Percentiles rank a stretch among this genome's conserved stretches.
Evolutionary conservation across 306 rosid species (phyloP).

Genomic region (Pyrus communis): DNA sequence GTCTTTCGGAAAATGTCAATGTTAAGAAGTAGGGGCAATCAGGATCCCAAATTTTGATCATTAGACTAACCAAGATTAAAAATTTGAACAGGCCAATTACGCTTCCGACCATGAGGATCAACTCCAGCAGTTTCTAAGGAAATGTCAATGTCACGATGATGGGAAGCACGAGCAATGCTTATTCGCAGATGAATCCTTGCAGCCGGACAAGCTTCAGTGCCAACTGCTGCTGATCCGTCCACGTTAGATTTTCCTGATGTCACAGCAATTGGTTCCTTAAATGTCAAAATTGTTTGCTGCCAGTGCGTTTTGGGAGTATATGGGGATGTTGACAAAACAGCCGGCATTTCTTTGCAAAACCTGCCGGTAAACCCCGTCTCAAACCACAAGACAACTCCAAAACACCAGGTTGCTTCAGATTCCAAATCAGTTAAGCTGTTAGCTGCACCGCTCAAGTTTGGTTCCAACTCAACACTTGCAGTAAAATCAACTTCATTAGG

Average conservation of each 20-base stretch:
- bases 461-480: constrained; percentile 60
- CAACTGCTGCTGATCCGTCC: constrained; percentile 36
- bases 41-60: neutral
- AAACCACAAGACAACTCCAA: constrained; percentile 85
- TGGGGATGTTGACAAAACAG: constrained; percentile 78
- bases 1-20: constrained; percentile 77
- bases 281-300: constrained; percentile 85
- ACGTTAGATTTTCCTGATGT: constrained; percentile 22
- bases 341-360: constrained; percentile 68
- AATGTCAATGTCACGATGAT: constrained; percentile 89
- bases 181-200: constrained; percentile 53
- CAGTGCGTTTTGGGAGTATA: constrained; percentile 65
- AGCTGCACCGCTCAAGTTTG: constrained; percentile 23
- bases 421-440: constrained; percentile 11
- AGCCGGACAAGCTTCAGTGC: constrained; percentile 58
- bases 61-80: constrained; percentile 39
- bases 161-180: constrained; percentile 73
- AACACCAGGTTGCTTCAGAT: constrained; percentile 46
- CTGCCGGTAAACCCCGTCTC: constrained; percentile 85
- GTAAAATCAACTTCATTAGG: constrained; percentile 79
- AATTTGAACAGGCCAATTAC: constrained; percentile 61
- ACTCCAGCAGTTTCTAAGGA: constrained; percentile 68
- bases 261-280: constrained; percentile 64
- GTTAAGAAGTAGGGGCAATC: constrained; percentile 35
- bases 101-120: constrained; percentile 44